Percentiles rank a stretch among this genome's conserved stretches.
phyloP scores from a whole-genome alignment of 208 protist genomes.

The Angomonas desouzai region DNA sequence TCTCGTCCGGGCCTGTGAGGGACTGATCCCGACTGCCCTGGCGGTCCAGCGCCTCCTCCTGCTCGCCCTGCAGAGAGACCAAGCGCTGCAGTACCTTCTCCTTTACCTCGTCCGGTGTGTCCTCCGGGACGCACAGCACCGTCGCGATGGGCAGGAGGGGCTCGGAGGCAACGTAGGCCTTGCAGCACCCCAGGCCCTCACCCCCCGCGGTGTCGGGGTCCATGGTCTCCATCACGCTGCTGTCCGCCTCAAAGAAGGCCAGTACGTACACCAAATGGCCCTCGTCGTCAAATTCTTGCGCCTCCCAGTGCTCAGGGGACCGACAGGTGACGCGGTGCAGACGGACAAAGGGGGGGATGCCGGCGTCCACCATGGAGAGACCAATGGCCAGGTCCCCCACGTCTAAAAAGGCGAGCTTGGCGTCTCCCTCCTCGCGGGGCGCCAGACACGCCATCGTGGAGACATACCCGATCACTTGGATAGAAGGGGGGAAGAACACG shows the following conservation, averaged over 20 bases:
- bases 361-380: conserved; percentile 76
- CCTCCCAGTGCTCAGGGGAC: conserved; percentile 26
- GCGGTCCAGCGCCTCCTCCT: conserved; percentile 38
- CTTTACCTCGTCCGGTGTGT: conserved; percentile 40
- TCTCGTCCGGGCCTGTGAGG: conserved; percentile 6
- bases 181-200: conserved; percentile 52
- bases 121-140: conserved; percentile 55
- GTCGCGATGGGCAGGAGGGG: conserved; percentile 76
- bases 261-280: conserved; percentile 53
- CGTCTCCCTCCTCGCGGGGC: conserved; percentile 27
- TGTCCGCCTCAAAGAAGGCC: conserved; percentile 65
- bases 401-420: conserved; percentile 64
- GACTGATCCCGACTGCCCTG: not conserved
- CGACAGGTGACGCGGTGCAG: conserved; percentile 53
- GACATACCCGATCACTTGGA: conserved; percentile 83
- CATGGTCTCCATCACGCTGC: conserved; percentile 35
- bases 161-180: conserved; percentile 50
- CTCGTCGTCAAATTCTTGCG: conserved; percentile 41
- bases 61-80: conserved; percentile 62
- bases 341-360: conserved; percentile 72
- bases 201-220: conserved; percentile 14
- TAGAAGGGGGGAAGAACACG: conserved; percentile 36
- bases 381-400: conserved; percentile 76
- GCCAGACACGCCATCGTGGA: conserved; percentile 74
- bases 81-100: conserved; percentile 73